Conservation (phyloP, 169 alveolate genomes). For the Toxoplasma gondii region DNA sequence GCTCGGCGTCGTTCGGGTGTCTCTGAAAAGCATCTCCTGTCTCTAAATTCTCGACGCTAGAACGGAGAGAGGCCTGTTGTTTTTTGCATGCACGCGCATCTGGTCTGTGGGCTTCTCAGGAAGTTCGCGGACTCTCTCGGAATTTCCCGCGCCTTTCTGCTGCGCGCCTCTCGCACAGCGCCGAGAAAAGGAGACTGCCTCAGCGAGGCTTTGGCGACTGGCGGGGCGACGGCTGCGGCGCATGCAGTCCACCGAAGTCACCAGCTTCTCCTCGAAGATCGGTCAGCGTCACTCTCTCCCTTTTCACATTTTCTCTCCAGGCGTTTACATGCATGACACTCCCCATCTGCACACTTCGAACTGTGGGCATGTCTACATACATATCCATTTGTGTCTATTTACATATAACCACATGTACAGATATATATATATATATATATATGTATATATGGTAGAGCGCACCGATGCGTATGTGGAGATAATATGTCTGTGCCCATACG, state of each 20-base stretch:
- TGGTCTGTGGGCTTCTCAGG: not conserved
- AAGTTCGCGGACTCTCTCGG: constrained; percentile 4
- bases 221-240: constrained; percentile 14
- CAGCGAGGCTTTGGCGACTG: not conserved
- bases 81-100: not conserved
- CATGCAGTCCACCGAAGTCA: not conserved
- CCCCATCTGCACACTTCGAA: too few relatives aligned
- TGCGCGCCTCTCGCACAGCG: not conserved
- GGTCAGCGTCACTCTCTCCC: not conserved
- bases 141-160: not conserved
- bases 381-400: not conserved
- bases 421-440: not conserved
- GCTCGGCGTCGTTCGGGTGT: not conserved
- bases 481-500: too few relatives aligned
- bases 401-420: not conserved
- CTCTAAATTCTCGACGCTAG: not conserved
- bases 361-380: not conserved
- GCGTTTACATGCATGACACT: not conserved
- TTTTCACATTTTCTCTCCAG: not conserved
- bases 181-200: not conserved
- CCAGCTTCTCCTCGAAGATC: not conserved
- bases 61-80: not conserved
- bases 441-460: not conserved
- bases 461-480: too few relatives aligned
- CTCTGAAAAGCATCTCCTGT: not conserved